Conservation (phyloP, 768 basidiomycete genomes). For the Daedaleopsis sinensis region DNA sequence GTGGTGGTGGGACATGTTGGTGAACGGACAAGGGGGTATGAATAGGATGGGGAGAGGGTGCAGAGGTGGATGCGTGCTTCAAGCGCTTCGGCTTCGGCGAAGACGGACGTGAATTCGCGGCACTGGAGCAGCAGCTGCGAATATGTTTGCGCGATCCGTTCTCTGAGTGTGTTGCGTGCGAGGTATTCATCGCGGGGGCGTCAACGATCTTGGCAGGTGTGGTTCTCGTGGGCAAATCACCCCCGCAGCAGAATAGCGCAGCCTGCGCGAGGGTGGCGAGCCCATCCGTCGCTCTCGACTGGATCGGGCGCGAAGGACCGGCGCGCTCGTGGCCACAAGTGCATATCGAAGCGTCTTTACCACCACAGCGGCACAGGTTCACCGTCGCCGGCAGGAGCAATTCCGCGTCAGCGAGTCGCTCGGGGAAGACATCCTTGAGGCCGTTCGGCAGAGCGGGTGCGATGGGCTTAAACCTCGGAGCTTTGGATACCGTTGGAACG, state of each 20-base stretch:
- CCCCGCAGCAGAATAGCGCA: constrained; percentile 29
- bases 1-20: constrained; percentile 1
- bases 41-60: not conserved
- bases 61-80: constrained; percentile 2
- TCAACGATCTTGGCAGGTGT: not conserved
- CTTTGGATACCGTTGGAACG: constrained; percentile 36
- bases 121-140: constrained; percentile 14
- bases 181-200: not conserved
- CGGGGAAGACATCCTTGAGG: constrained; percentile 51
- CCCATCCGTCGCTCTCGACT: constrained; percentile 15
- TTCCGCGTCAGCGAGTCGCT: not conserved
- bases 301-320: constrained; percentile 17
- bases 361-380: constrained; percentile 18
- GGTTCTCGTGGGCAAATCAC: not conserved
- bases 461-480: constrained; percentile 70
- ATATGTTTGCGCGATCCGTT: constrained; percentile 12
- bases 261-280: constrained; percentile 42
- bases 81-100: constrained; percentile 17
- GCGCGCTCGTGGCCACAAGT: constrained; percentile 18
- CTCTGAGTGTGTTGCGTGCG: not conserved
- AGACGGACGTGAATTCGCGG: constrained; percentile 3
- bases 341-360: constrained; percentile 16
- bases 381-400: not conserved
- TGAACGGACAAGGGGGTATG: constrained; percentile 13
- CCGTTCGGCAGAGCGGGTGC: constrained; percentile 76